Evolutionary conservation across 495 filamentous ascomycete species (phyloP).

Genomic region (Pseudomonodictys pantanalensis): DNA sequence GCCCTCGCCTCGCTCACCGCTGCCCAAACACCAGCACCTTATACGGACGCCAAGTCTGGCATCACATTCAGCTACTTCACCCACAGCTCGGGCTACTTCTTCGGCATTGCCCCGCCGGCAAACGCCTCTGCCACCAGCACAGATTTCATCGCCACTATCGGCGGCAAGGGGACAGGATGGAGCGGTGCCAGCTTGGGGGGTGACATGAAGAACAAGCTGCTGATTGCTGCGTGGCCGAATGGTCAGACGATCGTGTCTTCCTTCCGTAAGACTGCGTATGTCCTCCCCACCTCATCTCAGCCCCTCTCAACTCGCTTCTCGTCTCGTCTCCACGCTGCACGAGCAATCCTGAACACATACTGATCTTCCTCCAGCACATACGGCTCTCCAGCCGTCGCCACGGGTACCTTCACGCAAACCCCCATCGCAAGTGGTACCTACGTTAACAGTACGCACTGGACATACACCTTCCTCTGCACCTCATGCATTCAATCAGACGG

Average conservation of each 20-base stretch:
- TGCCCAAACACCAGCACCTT: slow-evolving; percentile 15
- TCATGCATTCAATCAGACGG: slow-evolving; percentile 23
- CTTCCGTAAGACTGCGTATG: slow-evolving; percentile 26
- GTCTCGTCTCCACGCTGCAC: background rate
- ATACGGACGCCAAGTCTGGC: slow-evolving; percentile 30
- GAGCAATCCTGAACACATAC: background rate
- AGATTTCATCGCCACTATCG: slow-evolving; percentile 30
- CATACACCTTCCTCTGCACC: slow-evolving; percentile 31
- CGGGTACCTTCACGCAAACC: slow-evolving; percentile 26
- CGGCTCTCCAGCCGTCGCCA: slow-evolving; percentile 25
- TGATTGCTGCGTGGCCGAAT: slow-evolving; percentile 33
- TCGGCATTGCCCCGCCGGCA: slow-evolving; percentile 26
- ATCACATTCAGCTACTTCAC: slow-evolving; percentile 29
- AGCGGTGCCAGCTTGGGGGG: slow-evolving; percentile 25
- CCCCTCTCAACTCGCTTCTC: background rate
- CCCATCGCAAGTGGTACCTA: slow-evolving; percentile 32
- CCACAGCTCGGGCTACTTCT: slow-evolving; percentile 18
- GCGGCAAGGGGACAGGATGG: slow-evolving; percentile 31
- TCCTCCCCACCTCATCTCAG: background rate
- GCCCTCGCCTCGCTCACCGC: slow-evolving; percentile 7
- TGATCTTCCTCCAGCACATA: slow-evolving; percentile 12
- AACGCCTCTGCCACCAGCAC: slow-evolving; percentile 9
- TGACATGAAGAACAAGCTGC: slow-evolving; percentile 24
- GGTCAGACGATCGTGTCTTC: slow-evolving; percentile 11
- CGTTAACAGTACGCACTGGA: slow-evolving; percentile 32